Evolutionary conservation across 106 monocot species (phyloP).

Genomic region (Xerophyta viscosa): DNA sequence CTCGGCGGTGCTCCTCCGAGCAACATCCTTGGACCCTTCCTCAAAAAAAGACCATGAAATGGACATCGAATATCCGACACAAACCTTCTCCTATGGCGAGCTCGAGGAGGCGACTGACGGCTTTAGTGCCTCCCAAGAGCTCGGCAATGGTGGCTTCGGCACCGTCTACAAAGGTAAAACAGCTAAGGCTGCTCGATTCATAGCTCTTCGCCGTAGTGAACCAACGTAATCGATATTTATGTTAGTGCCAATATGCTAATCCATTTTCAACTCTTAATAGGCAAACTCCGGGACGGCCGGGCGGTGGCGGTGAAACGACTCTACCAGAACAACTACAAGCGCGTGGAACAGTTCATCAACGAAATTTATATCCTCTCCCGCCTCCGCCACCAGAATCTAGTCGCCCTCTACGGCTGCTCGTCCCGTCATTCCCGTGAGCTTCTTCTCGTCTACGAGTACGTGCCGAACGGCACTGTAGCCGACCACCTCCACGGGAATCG

Average conservation of each 20-base stretch:
- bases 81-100: slow-evolving; percentile 48
- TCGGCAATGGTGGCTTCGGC: slow-evolving; percentile 67
- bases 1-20: slow-evolving; percentile 12
- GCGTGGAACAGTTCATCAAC: slow-evolving; percentile 50
- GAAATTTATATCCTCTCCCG: slow-evolving; percentile 48
- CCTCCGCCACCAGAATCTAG: slow-evolving; percentile 47
- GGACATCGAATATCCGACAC: slow-evolving; percentile 5
- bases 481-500: slow-evolving; percentile 51
- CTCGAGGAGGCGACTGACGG: slow-evolving; percentile 52
- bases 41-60: slow-evolving; percentile 29
- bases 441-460: slow-evolving; percentile 49
- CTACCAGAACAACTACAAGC: slow-evolving; percentile 39
- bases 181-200: neutral
- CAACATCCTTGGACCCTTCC: slow-evolving; percentile 6
- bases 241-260: too few species aligned
- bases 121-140: slow-evolving; percentile 40
- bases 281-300: slow-evolving; percentile 37
- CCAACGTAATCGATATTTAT: too few species aligned
- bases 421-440: slow-evolving; percentile 41
- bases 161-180: slow-evolving; percentile 62
- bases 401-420: slow-evolving; percentile 54
- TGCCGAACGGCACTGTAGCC: slow-evolving; percentile 48
- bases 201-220: too few species aligned
- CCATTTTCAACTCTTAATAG: slow-evolving; percentile 4
- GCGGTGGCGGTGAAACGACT: slow-evolving; percentile 43